These are phyloP conservation scores for Ceriops zippeliana DNA, from an alignment of 345 rosid genomes.

Conservation along the genomic window DNA sequence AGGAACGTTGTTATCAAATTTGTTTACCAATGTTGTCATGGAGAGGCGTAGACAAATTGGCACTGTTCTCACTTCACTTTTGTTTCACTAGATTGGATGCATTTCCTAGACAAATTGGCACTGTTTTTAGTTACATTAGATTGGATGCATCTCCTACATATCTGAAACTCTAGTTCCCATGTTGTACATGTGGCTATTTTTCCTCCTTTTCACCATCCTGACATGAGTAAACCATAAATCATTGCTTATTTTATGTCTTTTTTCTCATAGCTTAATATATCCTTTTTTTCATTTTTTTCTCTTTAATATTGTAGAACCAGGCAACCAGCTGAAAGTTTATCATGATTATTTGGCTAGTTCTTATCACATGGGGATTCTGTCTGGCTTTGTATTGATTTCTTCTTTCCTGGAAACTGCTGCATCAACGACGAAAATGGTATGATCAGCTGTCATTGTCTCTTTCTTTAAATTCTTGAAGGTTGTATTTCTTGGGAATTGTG, in stretches of 20 bases:
- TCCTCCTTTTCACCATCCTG: conserved; percentile 1
- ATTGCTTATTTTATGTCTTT: neutral
- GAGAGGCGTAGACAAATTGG: neutral
- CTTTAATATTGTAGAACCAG: conserved; percentile 35
- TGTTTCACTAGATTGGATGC: neutral
- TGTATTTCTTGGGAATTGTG: neutral
- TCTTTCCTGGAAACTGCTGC: conserved; percentile 60
- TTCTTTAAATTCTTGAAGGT: neutral
- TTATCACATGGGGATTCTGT: conserved; percentile 78
- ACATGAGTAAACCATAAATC: neutral
- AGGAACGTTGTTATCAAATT: neutral
- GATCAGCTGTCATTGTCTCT: conserved; percentile 8
- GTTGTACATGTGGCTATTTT: neutral
- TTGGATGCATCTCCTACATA: neutral
- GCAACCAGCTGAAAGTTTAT: conserved; percentile 44
- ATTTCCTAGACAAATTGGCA: neutral
- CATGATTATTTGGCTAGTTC: conserved; percentile 88
- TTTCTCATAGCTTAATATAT: neutral
- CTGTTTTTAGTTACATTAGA: neutral
- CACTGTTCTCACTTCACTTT: neutral
- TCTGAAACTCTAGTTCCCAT: neutral
- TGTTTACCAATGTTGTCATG: neutral
- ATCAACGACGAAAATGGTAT: conserved; percentile 53
- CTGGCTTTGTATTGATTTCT: conserved; percentile 72
- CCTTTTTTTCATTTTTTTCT: conserved; percentile 1